These are phyloP conservation scores for Micractinium sp. DNA, from an alignment of 139 green algal species.

Conservation along the genomic window DNA sequence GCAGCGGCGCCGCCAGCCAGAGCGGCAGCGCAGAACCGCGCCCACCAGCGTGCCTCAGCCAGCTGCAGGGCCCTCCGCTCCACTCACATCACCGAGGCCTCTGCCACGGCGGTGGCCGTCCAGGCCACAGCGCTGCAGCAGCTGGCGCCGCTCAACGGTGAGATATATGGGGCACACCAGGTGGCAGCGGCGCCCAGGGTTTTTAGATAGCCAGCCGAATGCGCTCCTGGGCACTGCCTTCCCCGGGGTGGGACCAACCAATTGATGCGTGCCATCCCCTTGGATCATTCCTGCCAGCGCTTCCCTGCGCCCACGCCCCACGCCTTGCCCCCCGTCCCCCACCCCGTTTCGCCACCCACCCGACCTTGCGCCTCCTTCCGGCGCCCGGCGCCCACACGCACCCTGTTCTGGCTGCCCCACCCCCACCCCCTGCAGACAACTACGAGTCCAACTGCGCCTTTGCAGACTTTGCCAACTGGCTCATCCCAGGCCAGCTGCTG, in stretches of 20 bases:
- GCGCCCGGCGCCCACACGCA: neutral
- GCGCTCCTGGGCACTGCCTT: no score
- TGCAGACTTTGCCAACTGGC: slow-evolving; percentile 81
- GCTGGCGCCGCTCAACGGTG: slow-evolving; percentile 22
- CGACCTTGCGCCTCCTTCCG: neutral
- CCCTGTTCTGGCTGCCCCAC: neutral
- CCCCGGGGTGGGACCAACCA: no score
- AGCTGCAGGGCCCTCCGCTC: neutral
- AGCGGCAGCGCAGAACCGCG: neutral
- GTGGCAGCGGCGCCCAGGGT: no score
- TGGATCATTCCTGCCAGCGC: no score
- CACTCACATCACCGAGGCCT: neutral
- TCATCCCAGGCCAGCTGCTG: slow-evolving; percentile 81
- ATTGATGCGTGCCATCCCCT: no score
- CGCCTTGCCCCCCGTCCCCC: neutral
- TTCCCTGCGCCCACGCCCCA: no score
- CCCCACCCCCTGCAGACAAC: slow-evolving; percentile 30
- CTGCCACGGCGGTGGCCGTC: neutral
- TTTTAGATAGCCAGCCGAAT: no score
- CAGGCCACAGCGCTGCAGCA: neutral
- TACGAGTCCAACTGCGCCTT: slow-evolving; percentile 73
- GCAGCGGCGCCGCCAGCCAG: neutral
- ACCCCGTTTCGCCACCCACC: no score
- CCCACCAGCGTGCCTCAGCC: neutral
- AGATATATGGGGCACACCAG: neutral